Evolutionary conservation across 164 flowering plant genomes (phyloP).

Genomic region (Warburgia ugandensis): DNA sequence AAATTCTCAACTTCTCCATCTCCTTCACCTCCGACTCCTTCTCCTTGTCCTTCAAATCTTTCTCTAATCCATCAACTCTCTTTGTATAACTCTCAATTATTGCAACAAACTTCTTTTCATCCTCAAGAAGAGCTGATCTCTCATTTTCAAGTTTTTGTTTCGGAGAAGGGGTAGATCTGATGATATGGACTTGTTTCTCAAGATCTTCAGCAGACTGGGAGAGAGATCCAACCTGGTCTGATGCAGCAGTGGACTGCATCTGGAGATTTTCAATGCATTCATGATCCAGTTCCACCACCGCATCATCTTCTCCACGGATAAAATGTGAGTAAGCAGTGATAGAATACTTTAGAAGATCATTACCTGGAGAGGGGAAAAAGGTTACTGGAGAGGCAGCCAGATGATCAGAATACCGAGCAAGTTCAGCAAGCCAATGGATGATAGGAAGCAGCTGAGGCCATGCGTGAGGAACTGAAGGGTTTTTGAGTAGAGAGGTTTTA

Average conservation of each 20-base stretch:
- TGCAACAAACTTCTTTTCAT: conserved; percentile 52
- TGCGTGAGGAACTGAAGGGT: conserved; percentile 73
- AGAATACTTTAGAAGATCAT: conserved; percentile 23
- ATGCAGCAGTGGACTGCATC: conserved; percentile 24
- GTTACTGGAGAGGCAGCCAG: conserved; percentile 1
- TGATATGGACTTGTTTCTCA: conserved; percentile 31
- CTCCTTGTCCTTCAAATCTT: conserved; percentile 53
- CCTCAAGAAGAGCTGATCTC: conserved; percentile 47
- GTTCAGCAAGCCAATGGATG: conserved; percentile 84
- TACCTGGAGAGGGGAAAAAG: not conserved
- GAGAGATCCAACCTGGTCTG: too few relatives aligned
- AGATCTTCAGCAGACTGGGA: conserved; percentile 24
- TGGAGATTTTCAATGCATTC: conserved; percentile 34
- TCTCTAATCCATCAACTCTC: conserved; percentile 30
- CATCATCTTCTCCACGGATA: conserved; percentile 61
- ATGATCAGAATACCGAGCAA: conserved; percentile 35
- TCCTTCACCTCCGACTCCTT: conserved; percentile 48
- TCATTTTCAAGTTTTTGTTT: conserved; percentile 57
- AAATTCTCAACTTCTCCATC: conserved; percentile 41
- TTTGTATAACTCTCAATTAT: conserved; percentile 35
- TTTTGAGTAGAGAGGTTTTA: conserved; percentile 57
- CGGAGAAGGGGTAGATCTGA: conserved; percentile 42
- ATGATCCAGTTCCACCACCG: conserved; percentile 36
- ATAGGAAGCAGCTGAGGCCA: conserved; percentile 64
- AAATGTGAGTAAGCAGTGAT: conserved; percentile 41